phyloP scores from a whole-genome alignment of 495 filamentous ascomycete genomes.

The Cercophora samala region DNA sequence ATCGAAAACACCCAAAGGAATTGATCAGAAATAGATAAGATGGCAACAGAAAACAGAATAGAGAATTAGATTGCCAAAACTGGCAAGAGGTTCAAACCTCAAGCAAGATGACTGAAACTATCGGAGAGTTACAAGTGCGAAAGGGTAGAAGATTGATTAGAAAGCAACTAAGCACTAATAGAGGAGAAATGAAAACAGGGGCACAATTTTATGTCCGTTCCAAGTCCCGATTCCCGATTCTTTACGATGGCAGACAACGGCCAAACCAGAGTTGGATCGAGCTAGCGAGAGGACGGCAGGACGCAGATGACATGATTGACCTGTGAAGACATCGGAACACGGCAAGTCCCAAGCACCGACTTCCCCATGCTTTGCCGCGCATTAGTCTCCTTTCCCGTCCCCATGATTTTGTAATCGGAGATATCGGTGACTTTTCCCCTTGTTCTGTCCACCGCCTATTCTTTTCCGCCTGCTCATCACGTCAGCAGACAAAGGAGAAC shows the following conservation, averaged over 20 bases:
- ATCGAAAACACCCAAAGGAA: not conserved
- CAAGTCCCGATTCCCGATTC: not conserved
- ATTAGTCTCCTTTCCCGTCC: not conserved
- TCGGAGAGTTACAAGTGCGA: not conserved
- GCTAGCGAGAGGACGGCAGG: not conserved
- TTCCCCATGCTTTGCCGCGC: not conserved
- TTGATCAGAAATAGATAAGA: not conserved
- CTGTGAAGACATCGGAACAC: not conserved
- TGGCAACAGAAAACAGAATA: not conserved
- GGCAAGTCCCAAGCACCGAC: not conserved
- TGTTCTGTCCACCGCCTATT: not conserved
- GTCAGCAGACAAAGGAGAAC: not conserved
- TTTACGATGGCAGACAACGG: not conserved
- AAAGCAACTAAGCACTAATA: not conserved
- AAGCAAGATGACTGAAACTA: not conserved
- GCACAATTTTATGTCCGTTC: not conserved
- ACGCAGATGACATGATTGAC: not conserved
- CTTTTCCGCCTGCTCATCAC: constrained; percentile 7
- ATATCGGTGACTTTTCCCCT: constrained; percentile 11
- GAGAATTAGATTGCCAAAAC: not conserved
- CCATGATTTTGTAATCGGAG: constrained; percentile 6
- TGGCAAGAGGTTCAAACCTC: not conserved
- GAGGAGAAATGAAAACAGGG: not conserved
- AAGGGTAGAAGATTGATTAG: not conserved
- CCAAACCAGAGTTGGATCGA: not conserved